These are phyloP conservation scores for Lepidopterella palustris DNA, from an alignment of 495 filamentous ascomycete genomes.

Conservation along the genomic window DNA sequence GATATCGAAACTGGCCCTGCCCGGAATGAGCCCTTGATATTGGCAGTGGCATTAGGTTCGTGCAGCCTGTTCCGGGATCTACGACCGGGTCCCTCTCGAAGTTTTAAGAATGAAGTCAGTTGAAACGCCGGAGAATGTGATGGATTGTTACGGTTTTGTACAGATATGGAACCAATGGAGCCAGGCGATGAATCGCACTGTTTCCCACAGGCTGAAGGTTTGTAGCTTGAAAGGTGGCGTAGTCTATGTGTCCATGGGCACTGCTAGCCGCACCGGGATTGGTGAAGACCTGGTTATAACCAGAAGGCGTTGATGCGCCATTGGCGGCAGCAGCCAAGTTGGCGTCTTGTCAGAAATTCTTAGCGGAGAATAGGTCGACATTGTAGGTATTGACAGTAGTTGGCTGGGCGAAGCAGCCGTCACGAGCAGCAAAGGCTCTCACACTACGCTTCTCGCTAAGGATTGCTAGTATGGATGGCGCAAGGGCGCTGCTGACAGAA, in stretches of 20 bases:
- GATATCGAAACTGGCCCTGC: background rate
- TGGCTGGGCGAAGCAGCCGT: background rate
- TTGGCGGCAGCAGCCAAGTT: background rate
- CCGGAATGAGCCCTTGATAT: background rate
- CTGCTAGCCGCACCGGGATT: background rate
- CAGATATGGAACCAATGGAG: background rate
- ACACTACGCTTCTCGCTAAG: too few relatives aligned
- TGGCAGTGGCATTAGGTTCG: background rate
- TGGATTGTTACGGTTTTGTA: too few relatives aligned
- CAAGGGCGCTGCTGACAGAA: too few relatives aligned
- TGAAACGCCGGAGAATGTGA: background rate
- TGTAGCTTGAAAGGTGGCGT: background rate
- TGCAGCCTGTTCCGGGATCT: background rate
- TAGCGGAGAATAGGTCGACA: background rate
- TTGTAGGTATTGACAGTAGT: background rate
- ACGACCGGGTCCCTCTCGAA: background rate
- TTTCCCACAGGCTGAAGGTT: background rate
- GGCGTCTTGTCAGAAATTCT: background rate
- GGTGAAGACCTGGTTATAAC: background rate
- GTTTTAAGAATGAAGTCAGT: background rate
- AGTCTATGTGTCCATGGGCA: background rate
- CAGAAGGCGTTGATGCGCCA: background rate
- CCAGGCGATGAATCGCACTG: background rate
- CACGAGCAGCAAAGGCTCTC: too few relatives aligned
- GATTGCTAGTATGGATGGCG: too few relatives aligned